Conservation (phyloP, 305 asterid genomes). For the Withania somnifera region DNA sequence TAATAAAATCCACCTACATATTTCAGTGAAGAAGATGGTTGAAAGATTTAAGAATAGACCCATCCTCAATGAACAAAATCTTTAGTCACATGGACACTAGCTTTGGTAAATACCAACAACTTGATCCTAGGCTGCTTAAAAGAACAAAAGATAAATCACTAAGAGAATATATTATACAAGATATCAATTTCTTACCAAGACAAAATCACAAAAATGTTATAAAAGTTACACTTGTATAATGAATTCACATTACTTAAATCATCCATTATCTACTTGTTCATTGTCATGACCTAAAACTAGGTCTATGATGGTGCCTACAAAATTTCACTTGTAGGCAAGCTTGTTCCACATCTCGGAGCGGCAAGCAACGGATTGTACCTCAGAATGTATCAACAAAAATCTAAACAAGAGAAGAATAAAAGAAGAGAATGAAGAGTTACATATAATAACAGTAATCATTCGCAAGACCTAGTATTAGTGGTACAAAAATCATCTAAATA, state of each 20-base stretch:
- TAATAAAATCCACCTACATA: constrained; percentile 98
- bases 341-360: too few relatives aligned
- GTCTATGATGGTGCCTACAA: too few relatives aligned
- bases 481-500: too few relatives aligned
- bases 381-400: too few relatives aligned
- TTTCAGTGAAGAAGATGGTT: constrained; percentile 82
- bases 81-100: constrained; percentile 60
- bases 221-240: neutral
- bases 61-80: constrained; percentile 92
- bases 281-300: too few relatives aligned
- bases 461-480: too few relatives aligned
- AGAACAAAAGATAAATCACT: neutral
- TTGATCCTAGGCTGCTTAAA: constrained; percentile 76
- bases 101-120: constrained; percentile 68
- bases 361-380: too few relatives aligned
- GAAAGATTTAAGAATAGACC: constrained; percentile 80
- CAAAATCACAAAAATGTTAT: neutral
- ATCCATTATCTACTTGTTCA: neutral
- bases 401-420: too few relatives aligned
- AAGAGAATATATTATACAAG: neutral
- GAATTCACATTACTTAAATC: neutral
- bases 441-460: too few relatives aligned
- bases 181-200: neutral
- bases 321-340: too few relatives aligned
- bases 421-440: too few relatives aligned